Base-by-base conservation (phyloP, 2,329 filamentous ascomycete genomes). In the Endoconidiophora laricicola region DNA sequence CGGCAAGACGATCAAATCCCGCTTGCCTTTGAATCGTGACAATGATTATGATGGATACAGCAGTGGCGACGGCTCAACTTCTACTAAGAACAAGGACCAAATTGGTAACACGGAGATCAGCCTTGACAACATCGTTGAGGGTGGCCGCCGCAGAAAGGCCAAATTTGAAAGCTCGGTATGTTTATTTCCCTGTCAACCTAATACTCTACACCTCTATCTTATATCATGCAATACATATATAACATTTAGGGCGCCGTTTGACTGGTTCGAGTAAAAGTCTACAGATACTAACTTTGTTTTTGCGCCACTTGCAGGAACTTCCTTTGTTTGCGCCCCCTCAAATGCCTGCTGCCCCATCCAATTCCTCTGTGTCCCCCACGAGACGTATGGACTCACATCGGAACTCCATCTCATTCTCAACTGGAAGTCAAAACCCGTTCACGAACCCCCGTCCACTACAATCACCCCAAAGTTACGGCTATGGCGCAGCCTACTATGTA, bases 81-180 rank as follows among this genome's bases (percentile, higher is more conserved):
- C 78, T 57, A 88, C 86, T 50, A 73, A 83, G 57, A 77, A 74
- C 58, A 87, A 85, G 64, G 88, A 95, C 60, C 83, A 86, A 56
- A 78, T 94, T 59, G 87, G 86, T 45, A 95, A 86, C 62, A 94
- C 91, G 14, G 91, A 98, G 58, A 98, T 98, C 61, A 96, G 90
- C 63, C 78, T 95, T 58, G 88, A 95, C 58, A 98, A 98, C 63
- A 96, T 98, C 65, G 84, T 98, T 54, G 90, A 96, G 66, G 91
- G 93, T 61, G 88, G 90, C 57, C 82, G 91, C 65, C 81, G 91
- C 62, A 95, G 96, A 72, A 79, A 87, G 61, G 86, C 90, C 59
- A 95, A 94, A 66, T 83, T 83, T 68, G 90, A 96, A 65, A 96
- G 90, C 70, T 95, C 90, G 66, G 90, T 96, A 82, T 80, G 90